Evolutionary conservation across 2,329 filamentous ascomycete species (phyloP), one percentile per base, ranked within the genome.

Genomic region (Penicillium sp.): DNA sequence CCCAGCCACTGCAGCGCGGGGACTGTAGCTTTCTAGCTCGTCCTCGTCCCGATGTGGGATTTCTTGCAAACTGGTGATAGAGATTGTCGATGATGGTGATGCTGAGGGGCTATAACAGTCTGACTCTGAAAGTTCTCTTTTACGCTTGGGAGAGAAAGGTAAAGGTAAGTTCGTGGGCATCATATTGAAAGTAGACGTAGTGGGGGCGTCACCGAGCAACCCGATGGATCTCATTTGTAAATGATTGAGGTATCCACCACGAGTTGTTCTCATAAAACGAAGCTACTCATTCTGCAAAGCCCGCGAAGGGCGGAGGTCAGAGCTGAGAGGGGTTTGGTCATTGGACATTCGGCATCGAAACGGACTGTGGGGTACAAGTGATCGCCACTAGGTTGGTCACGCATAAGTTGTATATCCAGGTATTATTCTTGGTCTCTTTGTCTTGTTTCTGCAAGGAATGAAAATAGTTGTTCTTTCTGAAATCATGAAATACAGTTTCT

Each of bases 1-100:
- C 51, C 73, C 70, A 49, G 72, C 72, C 39, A 77, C 74, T 19
- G 63, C 64, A 27, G 71, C 67, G 49, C 70, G 70, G 49, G 75
- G 74, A 55, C 75, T 74, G 56, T 70, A 64, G 48, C 67, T 62
- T 38, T 67, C 70, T 38, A 62, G 56, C 46, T 69, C 67, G 43
- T 67, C 65, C 34, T 70, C 69, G 53, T 72, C 68, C 26, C 61
- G 61, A 36, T 72, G 46, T 43, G 59, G 65, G 41, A 57, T 51
- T 47, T 74, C 72, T 54, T 67, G 66, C 30, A 68, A 53, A 55
- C 67, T 73, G 6, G 58, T 49, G 8, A 64, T 58, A 13, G 72
- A 73, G 16, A 63, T 50, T 14, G 61, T 67, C 7, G 72, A 72
- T 27, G 66, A 64, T 16, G 70, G 67, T n/a, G 71, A 68, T n/a